A percentile compares a stretch with the other conserved stretches of the same genome.
These are phyloP conservation scores for Akebia trifoliata DNA, from an alignment of 164 flowering plant species.

Conservation along the genomic window DNA sequence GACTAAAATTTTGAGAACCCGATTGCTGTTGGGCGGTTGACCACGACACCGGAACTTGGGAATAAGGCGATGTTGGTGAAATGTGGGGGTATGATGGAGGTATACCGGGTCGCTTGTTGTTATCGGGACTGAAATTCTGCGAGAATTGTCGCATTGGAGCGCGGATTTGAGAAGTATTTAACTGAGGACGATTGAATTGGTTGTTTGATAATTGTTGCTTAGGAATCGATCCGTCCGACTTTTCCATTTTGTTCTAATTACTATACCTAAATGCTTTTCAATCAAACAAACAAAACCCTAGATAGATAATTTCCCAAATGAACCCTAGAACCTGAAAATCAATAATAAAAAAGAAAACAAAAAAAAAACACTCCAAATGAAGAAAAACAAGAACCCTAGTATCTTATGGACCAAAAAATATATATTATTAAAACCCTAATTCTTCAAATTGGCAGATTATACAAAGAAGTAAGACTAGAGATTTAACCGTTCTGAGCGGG, in stretches of 20 bases:
- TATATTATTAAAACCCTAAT: background rate
- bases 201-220: slow-evolving; percentile 22
- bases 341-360: no score
- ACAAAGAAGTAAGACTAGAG: background rate
- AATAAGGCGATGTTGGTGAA: slow-evolving; percentile 74
- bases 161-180: slow-evolving; percentile 40
- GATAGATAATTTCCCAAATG: no score
- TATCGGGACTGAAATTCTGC: slow-evolving; percentile 40
- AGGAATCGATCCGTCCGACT: no score
- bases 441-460: no score
- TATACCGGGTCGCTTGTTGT: slow-evolving; percentile 56
- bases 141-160: slow-evolving; percentile 43
- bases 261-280: no score
- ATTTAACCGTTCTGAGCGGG: background rate
- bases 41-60: slow-evolving; percentile 54
- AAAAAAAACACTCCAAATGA: no score
- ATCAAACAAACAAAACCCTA: no score
- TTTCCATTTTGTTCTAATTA: no score
- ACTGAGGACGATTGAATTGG: slow-evolving; percentile 56
- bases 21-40: slow-evolving; percentile 23
- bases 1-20: slow-evolving; percentile 39
- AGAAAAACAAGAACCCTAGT: no score
- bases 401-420: background rate
- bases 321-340: background rate
- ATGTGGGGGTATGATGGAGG: slow-evolving; percentile 86